phyloP scores from a whole-genome alignment of 2,329 filamentous ascomycete species.

The Xylaria sp. region DNA sequence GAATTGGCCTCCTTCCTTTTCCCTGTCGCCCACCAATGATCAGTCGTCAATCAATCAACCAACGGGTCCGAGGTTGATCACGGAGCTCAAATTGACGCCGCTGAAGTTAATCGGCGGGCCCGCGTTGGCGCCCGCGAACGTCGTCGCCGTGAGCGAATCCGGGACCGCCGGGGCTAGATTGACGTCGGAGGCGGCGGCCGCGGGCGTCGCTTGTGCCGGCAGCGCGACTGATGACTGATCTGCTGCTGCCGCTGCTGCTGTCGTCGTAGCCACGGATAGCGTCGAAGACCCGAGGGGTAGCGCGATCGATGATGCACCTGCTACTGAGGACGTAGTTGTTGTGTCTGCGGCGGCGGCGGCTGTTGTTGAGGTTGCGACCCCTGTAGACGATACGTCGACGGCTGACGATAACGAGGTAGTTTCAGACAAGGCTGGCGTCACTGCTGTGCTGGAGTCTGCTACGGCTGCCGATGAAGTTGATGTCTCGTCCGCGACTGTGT shows the following conservation, averaged over 20 bases:
- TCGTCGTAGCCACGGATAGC: constrained; percentile 24
- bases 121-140: constrained; percentile 44
- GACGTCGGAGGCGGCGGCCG: constrained; percentile 29
- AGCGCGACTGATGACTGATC: constrained; percentile 38
- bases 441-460: constrained; percentile 6
- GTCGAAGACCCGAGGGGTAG: constrained; percentile 32
- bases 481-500: background rate
- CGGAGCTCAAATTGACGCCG: constrained; percentile 43
- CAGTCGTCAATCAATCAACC: constrained; percentile 21
- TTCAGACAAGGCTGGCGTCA: background rate
- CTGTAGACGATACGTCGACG: background rate
- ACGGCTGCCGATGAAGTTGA: constrained; percentile 5
- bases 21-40: background rate
- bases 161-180: constrained; percentile 32
- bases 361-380: background rate
- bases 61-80: constrained; percentile 45
- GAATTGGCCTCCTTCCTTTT: background rate
- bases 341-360: background rate
- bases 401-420: constrained; percentile 7
- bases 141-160: constrained; percentile 40
- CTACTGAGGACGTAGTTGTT: background rate
- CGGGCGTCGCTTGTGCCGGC: constrained; percentile 34
- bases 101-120: constrained; percentile 46
- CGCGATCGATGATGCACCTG: constrained; percentile 39
- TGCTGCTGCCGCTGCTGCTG: constrained; percentile 20